These are phyloP conservation scores for Haplosporangium sp. DNA, from an alignment of 371 early-diverging fungal species.

Conservation along the genomic window DNA sequence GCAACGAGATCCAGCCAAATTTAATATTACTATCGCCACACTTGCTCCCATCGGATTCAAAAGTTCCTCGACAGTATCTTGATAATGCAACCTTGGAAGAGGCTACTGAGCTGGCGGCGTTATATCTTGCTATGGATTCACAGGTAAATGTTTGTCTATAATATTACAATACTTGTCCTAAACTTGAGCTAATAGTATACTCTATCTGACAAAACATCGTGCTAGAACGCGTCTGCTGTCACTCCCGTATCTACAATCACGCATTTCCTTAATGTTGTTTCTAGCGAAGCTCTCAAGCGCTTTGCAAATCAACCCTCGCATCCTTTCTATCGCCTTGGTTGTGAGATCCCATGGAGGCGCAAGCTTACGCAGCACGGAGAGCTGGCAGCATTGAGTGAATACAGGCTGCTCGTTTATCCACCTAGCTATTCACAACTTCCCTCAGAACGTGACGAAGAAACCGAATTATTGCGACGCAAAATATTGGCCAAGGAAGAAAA, in stretches of 20 bases:
- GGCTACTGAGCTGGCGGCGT: conserved; percentile 24
- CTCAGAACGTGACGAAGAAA: conserved; percentile 30
- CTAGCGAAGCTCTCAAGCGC: conserved; percentile 23
- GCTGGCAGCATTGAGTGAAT: conserved; percentile 13
- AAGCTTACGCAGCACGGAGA: conserved; percentile 22
- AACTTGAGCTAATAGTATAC: not conserved
- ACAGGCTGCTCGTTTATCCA: not conserved
- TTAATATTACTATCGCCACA: conserved; percentile 15
- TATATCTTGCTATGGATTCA: conserved; percentile 51
- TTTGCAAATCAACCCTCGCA: conserved; percentile 30
- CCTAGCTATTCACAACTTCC: conserved; percentile 10
- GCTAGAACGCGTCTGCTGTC: conserved; percentile 45
- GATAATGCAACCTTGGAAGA: conserved; percentile 44
- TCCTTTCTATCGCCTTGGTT: conserved; percentile 44
- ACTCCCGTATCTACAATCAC: conserved; percentile 30
- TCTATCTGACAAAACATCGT: not conserved
- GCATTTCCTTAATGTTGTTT: conserved; percentile 26
- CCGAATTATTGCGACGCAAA: conserved; percentile 23
- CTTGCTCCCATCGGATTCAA: not conserved
- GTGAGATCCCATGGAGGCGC: conserved; percentile 43
- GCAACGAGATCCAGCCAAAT: conserved; percentile 53
- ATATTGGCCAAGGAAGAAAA: conserved; percentile 21
- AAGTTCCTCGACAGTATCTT: conserved; percentile 40
- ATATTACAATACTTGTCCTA: not conserved
- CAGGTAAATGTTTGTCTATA: conserved; percentile 18